Evolutionary conservation across 148 eudicot genomes (phyloP).

Genomic region (Silene latifolia): DNA sequence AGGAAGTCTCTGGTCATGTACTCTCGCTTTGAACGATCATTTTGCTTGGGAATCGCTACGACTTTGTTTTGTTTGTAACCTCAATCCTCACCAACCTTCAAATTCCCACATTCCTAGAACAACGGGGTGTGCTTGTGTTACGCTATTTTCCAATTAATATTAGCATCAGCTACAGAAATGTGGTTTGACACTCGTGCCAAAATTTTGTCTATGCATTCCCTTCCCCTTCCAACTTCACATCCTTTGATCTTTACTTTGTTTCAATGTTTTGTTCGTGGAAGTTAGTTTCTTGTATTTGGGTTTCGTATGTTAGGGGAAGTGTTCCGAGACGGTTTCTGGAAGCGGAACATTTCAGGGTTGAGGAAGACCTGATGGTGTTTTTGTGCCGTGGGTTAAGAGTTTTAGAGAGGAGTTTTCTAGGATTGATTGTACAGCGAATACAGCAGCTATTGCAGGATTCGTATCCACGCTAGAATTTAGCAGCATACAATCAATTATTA

Average conservation of each 20-base stretch:
- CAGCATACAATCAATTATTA: too few relatives aligned
- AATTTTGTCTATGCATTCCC: neutral
- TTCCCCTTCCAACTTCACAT: neutral
- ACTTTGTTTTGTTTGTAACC: conserved; percentile 1
- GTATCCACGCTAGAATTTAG: too few relatives aligned
- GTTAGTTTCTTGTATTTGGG: too few relatives aligned
- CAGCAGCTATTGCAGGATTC: too few relatives aligned
- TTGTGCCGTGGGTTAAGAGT: too few relatives aligned
- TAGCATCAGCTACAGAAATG: neutral
- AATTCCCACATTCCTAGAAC: neutral
- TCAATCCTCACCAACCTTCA: neutral
- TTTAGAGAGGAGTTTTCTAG: too few relatives aligned
- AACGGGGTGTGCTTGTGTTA: conserved; percentile 2
- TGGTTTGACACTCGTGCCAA: neutral
- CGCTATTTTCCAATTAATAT: neutral
- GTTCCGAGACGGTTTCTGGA: too few relatives aligned
- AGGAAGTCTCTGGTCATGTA: conserved; percentile 3
- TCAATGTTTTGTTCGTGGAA: too few relatives aligned
- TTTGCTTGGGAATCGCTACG: neutral
- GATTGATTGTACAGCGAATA: too few relatives aligned
- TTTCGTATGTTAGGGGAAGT: too few relatives aligned
- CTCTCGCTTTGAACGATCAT: neutral
- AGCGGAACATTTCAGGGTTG: too few relatives aligned
- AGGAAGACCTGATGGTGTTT: too few relatives aligned
- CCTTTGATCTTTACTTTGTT: neutral